Evolutionary conservation across 2,329 filamentous ascomycete genomes (phyloP).

Genomic region (Aspergillus sp.): DNA sequence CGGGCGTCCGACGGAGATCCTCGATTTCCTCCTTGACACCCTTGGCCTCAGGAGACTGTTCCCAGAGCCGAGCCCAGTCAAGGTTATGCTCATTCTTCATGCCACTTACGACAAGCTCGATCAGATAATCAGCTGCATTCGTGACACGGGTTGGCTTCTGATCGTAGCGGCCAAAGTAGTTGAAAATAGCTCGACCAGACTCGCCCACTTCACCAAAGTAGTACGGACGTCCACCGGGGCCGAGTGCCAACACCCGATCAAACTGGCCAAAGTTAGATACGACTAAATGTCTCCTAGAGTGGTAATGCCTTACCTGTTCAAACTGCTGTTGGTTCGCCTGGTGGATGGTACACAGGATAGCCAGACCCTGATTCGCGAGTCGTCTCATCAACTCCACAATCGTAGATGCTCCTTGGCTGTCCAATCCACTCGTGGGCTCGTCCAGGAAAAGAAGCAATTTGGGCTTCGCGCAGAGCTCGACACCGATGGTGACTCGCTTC

Average conservation of each 20-base stretch:
- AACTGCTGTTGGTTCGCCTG: conserved; percentile 58
- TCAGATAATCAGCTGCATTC: conserved; percentile 54
- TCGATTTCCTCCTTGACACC: conserved; percentile 54
- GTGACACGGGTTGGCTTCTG: conserved; percentile 52
- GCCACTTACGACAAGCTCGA: conserved; percentile 51
- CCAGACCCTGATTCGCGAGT: conserved; percentile 53
- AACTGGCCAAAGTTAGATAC: conserved; percentile 43
- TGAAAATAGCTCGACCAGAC: conserved; percentile 52
- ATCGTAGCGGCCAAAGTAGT: conserved; percentile 56
- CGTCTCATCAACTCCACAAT: conserved; percentile 58
- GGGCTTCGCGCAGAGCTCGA: conserved; percentile 59
- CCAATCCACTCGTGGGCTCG: conserved; percentile 58
- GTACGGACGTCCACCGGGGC: conserved; percentile 56
- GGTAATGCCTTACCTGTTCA: conserved; percentile 20
- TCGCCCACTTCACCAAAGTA: conserved; percentile 62
- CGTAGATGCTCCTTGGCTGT: conserved; percentile 56
- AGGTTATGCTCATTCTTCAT: conserved; percentile 42
- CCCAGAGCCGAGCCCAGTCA: conserved; percentile 64
- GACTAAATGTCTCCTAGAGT: background rate
- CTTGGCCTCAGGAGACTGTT: conserved; percentile 50
- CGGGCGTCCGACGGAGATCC: conserved; percentile 41
- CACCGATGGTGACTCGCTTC: conserved; percentile 61
- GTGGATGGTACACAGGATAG: conserved; percentile 62
- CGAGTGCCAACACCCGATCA: conserved; percentile 60
- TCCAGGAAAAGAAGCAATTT: conserved; percentile 59